These are phyloP conservation scores for Botrytis porri DNA, from an alignment of 2,329 filamentous ascomycete genomes.

Conservation along the genomic window DNA sequence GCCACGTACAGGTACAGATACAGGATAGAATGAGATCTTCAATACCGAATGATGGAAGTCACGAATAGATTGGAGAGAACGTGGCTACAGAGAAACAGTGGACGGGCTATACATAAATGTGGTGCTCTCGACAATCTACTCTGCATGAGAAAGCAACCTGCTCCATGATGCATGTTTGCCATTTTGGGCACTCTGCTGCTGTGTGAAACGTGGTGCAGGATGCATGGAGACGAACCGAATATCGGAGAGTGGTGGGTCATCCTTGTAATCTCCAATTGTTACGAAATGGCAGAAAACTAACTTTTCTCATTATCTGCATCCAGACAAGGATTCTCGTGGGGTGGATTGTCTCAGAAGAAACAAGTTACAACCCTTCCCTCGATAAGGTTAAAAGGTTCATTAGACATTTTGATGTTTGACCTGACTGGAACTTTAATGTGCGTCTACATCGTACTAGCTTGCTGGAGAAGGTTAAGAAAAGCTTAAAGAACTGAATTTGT, in stretches of 20 bases:
- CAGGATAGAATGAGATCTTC: not conserved
- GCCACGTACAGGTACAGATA: not conserved
- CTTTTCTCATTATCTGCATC: not conserved
- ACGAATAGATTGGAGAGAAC: slow-evolving; percentile 7
- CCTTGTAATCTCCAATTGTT: slow-evolving; percentile 9
- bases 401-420: not conserved
- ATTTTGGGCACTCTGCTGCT: not conserved
- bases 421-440: not conserved
- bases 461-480: not conserved
- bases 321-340: slow-evolving; percentile 1
- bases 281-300: not conserved
- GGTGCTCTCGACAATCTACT: not conserved
- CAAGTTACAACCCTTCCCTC: not conserved
- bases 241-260: slow-evolving; percentile 16
- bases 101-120: not conserved
- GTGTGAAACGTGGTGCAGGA: slow-evolving; percentile 14
- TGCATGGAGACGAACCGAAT: not conserved
- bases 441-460: no score
- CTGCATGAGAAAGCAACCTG: slow-evolving; percentile 1
- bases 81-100: not conserved
- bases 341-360: not conserved
- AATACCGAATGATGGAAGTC: not conserved
- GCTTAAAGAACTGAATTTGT: not conserved
- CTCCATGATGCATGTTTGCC: not conserved
- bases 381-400: not conserved